These are phyloP conservation scores for Akanthomyces uredinophilus DNA, from an alignment of 2,329 filamentous ascomycete genomes.

Conservation along the genomic window DNA sequence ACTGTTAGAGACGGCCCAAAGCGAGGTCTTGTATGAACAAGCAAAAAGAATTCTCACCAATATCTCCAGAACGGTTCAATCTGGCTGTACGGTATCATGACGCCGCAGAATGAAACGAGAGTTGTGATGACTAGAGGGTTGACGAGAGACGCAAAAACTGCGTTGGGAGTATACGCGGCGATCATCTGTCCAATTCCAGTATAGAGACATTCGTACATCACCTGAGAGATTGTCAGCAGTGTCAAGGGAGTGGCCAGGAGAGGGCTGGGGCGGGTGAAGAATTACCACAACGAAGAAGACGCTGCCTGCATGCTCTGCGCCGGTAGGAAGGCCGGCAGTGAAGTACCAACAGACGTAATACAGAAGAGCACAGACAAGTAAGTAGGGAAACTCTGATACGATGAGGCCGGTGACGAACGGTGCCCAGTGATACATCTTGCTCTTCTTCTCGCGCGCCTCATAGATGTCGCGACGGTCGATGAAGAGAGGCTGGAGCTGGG, in stretches of 20 bases:
- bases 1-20: too few relatives aligned
- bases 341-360: neutral
- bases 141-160: too few relatives aligned
- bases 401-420: slow-evolving; percentile 44
- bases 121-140: too few relatives aligned
- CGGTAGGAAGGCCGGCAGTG: neutral
- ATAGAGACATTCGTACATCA: too few relatives aligned
- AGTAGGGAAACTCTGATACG: slow-evolving; percentile 31
- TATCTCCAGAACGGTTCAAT: neutral
- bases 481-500: slow-evolving; percentile 43
- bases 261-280: neutral
- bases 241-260: too few relatives aligned
- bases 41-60: neutral
- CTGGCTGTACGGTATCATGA: neutral
- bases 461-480: slow-evolving; percentile 43
- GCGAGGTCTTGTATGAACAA: too few relatives aligned
- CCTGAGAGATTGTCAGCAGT: too few relatives aligned
- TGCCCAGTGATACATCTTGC: slow-evolving; percentile 45
- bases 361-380: neutral
- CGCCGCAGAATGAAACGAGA: neutral
- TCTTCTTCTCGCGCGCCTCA: slow-evolving; percentile 44
- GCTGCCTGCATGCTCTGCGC: neutral
- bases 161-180: too few relatives aligned
- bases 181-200: too few relatives aligned
- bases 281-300: neutral